phyloP scores from a whole-genome alignment of 2,329 filamentous ascomycete genomes.

The Pseudodiploospora longispora region DNA sequence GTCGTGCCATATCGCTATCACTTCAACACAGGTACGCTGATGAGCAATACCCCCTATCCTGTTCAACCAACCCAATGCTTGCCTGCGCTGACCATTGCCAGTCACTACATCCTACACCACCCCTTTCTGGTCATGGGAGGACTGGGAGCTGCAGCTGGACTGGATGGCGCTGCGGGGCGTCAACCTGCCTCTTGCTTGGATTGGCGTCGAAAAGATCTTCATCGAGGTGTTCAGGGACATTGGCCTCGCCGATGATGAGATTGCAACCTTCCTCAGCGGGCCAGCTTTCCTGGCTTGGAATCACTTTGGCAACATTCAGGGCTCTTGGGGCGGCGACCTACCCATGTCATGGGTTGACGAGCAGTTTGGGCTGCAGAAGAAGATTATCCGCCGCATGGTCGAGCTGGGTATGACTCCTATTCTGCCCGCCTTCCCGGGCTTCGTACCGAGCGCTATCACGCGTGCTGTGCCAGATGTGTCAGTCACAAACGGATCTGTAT shows the following conservation, averaged over 20 bases:
- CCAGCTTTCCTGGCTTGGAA: conserved; percentile 46
- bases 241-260: conserved; percentile 35
- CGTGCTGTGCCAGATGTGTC: conserved; percentile 32
- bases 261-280: conserved; percentile 36
- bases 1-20: conserved; percentile 12
- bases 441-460: conserved; percentile 34
- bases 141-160: conserved; percentile 44
- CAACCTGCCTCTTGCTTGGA: conserved; percentile 43
- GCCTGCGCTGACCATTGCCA: conserved; percentile 5
- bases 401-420: conserved; percentile 45
- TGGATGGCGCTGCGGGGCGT: conserved; percentile 43
- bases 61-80: not conserved
- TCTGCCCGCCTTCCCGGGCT: conserved; percentile 41
- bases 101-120: conserved; percentile 44
- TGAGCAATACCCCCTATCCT: not conserved
- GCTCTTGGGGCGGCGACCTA: conserved; percentile 37
- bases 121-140: conserved; percentile 43
- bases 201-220: conserved; percentile 41
- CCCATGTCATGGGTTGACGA: conserved; percentile 36
- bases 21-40: conserved; percentile 16
- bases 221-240: conserved; percentile 37
- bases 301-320: conserved; percentile 44
- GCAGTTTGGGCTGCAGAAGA: conserved; percentile 39
- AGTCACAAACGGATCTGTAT: conserved; percentile 35
- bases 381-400: conserved; percentile 40